Base-by-base conservation (phyloP, 2,329 filamentous ascomycete genomes). In the Fusarium neocosmosporiellum region DNA sequence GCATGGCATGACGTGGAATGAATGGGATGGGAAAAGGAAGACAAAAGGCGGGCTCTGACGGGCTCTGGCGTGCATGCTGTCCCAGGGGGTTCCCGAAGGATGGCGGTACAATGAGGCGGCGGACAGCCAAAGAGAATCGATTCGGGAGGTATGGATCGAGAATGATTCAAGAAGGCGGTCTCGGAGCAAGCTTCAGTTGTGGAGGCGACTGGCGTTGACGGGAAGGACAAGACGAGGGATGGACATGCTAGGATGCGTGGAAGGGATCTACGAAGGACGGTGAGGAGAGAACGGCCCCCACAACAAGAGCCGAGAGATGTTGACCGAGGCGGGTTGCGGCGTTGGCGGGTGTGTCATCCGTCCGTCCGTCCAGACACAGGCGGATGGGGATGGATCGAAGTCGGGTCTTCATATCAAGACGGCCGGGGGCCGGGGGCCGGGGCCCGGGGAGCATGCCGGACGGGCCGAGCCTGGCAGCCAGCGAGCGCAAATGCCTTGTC, bases 241-340 rank as follows among this genome's bases (percentile, higher is more conserved):
- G 43, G 46, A 20, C 24, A 59, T 20, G 22, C 24, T 46, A 20
- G 46, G 46, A 50, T 31, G 46, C 6, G 24, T 31, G 27, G 46
- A 41, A 34, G 41, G 22, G 43, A 71, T 46, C n/a, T 39, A 31
- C 60, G 11, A 22, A 62, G 16, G 20, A 31, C 59, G 34, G 53
- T 34, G 46, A 57, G 39, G 22, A 16, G 54, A 63, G 41, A 58
- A 34, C 68, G 69, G 71, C n/a, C 55, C 63, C 71, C 62, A 69
- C 71, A 74, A 59, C 34, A 61, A 69, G 65, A 72, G 62, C 65
- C 71, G 68, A 74, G 65, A 59, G 54, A 61, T 57, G 36, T 66
- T 74, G 65, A 72, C 71, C 71, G 71, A 73, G 71, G 63, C 71
- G 71, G 68, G 59, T 54, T 43, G 65, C 27, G 67, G 71, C 61